These are phyloP conservation scores for Parastagonospora nodorum DNA, from an alignment of 2,329 filamentous ascomycete species.

Conservation along the genomic window DNA sequence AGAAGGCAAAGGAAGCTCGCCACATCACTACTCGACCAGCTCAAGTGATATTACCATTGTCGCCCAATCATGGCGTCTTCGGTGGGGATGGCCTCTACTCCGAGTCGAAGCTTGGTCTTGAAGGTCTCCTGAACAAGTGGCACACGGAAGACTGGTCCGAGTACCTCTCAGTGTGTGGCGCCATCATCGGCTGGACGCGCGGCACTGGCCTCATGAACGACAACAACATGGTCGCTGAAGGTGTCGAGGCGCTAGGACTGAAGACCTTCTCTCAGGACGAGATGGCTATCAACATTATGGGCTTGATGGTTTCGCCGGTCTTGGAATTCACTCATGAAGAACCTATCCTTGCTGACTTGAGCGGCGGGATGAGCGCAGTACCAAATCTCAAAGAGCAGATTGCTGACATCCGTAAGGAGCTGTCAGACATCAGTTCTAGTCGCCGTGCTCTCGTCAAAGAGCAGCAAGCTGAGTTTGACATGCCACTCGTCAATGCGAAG, in stretches of 20 bases:
- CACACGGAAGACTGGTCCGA: slow-evolving; percentile 50
- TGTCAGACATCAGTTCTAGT: slow-evolving; percentile 10
- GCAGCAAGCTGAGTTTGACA: slow-evolving; percentile 9
- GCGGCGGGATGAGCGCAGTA: slow-evolving; percentile 63
- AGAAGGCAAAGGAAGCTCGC: slow-evolving; percentile 64
- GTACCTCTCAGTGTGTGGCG: slow-evolving; percentile 49
- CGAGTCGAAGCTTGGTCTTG: slow-evolving; percentile 52
- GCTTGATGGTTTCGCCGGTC: slow-evolving; percentile 59
- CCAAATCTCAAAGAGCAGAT: slow-evolving; percentile 17
- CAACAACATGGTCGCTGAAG: slow-evolving; percentile 55
- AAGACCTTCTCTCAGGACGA: slow-evolving; percentile 49
- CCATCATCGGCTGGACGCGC: slow-evolving; percentile 54
- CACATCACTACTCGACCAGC: slow-evolving; percentile 48
- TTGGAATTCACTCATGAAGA: slow-evolving; percentile 90
- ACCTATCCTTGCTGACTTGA: slow-evolving; percentile 92
- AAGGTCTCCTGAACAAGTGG: slow-evolving; percentile 43
- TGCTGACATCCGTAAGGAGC: slow-evolving; percentile 10
- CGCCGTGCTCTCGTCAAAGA: slow-evolving; percentile 12
- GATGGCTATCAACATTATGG: slow-evolving; percentile 51
- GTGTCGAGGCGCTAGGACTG: slow-evolving; percentile 64
- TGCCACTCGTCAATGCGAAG: neutral
- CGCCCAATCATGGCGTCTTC: slow-evolving; percentile 52
- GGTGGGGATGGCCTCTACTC: slow-evolving; percentile 53
- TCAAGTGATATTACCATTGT: slow-evolving; percentile 50
- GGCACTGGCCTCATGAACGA: slow-evolving; percentile 52